These are phyloP conservation scores for Opeltia flavorubescens DNA, from an alignment of 495 filamentous ascomycete species.

Conservation along the genomic window DNA sequence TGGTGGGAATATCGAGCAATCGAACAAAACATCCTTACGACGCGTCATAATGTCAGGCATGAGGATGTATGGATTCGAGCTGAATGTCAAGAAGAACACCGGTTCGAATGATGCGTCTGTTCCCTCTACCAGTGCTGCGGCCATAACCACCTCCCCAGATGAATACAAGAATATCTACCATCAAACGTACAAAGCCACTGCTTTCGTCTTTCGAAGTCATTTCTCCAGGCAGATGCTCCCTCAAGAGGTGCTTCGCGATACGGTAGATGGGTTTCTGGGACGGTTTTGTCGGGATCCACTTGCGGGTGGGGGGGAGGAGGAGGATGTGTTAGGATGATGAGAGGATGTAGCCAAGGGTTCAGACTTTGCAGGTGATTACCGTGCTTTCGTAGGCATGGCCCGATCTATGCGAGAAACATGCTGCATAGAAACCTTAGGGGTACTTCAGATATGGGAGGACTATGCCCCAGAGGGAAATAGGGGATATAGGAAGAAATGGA, in stretches of 20 bases:
- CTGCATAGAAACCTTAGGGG: no score
- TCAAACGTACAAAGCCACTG: slow-evolving; percentile 46
- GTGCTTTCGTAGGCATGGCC: no score
- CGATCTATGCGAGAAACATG: no score
- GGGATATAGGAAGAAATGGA: no score
- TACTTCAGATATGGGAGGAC: no score
- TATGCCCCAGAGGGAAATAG: no score
- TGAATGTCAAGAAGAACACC: slow-evolving; percentile 27
- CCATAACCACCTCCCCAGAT: slow-evolving; percentile 29
- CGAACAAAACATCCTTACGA: slow-evolving; percentile 31
- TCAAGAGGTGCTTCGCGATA: slow-evolving; percentile 22
- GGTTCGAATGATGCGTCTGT: slow-evolving; percentile 2
- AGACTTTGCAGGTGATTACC: no score
- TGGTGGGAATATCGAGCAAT: slow-evolving; percentile 25
- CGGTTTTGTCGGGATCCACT: slow-evolving; percentile 30
- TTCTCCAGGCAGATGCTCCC: slow-evolving; percentile 19
- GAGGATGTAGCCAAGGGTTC: no score
- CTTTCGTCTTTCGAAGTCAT: slow-evolving; percentile 40
- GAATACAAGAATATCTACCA: slow-evolving; percentile 55
- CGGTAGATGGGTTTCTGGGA: slow-evolving; percentile 26
- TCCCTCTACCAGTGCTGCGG: slow-evolving; percentile 1
- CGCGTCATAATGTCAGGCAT: slow-evolving; percentile 44
- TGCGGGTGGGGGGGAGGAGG: neutral
- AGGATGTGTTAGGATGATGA: neutral
- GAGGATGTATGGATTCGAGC: slow-evolving; percentile 48